Evolutionary conservation across 1,284 basidiomycete species (phyloP), one percentile per base, ranked within the genome.

Genomic region (Tylopilus sp.): DNA sequence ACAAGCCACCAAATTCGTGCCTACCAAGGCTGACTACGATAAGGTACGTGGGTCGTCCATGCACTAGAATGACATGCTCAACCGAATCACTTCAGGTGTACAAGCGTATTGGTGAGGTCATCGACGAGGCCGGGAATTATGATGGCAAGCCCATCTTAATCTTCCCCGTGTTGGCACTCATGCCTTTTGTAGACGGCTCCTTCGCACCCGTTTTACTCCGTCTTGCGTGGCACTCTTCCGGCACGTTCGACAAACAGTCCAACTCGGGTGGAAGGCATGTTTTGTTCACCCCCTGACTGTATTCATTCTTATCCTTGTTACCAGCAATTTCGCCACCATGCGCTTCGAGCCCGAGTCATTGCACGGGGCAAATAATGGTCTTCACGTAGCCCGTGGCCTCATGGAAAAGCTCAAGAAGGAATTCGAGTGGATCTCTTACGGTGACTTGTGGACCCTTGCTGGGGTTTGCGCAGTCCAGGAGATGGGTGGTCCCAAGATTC

Each of bases 321-420:
- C 40, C 50, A 90, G 88, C 75, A 94, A 95, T 78, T 92, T 91
- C 60, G 93, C 94, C 12, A 94, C 93, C 29, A 95, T 96, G 93
- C 88, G 92, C 54, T 96, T 94, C 72, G 80, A 84, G 59, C 84
- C 88, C 33, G 94, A 96, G 68, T 70, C 91, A 11, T 70, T 79
- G 34, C 93, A 97, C 68, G 85, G 80, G 40, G 94, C 93, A 49
- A 98, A 98, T 73, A 83, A 82, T 50, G 94, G 94, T 54, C 77
- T 97, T 51, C 68, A 87, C 56, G 69, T 92, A 51, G 94, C 93
- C 18, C 89, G 95, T 50, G 77, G 73, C 12, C 73, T 93, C 59
- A 84, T 97, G 80, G 89, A 97, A 68, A 82, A 86, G 54, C 73
- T 98, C 68, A 94, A 99, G 76, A 68, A 84, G 54, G 80, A 94